phyloP scores from a whole-genome alignment of 371 early-diverging fungal genomes.

The Globomyces sp. region DNA sequence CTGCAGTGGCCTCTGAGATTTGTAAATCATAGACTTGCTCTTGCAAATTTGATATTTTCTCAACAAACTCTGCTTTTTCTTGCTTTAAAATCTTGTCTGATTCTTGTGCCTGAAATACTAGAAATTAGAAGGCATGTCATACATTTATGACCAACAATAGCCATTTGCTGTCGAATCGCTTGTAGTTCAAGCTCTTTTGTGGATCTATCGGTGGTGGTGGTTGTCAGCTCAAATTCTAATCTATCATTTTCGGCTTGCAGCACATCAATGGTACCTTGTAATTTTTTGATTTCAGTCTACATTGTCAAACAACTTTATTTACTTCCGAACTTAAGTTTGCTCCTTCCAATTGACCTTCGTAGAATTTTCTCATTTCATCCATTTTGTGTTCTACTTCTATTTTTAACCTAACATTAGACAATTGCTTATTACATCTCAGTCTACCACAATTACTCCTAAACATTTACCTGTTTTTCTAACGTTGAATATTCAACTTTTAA shows the following conservation, averaged over 20 bases:
- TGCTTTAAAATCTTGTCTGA: constrained; percentile 1
- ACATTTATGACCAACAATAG: not conserved
- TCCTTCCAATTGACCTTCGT: not conserved
- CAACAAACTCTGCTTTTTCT: not conserved
- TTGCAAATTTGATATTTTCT: not conserved
- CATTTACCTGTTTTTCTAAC: not conserved
- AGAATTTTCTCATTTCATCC: not conserved
- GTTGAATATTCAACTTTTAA: not conserved
- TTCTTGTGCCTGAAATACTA: not conserved
- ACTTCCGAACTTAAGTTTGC: constrained; percentile 1
- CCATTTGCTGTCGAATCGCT: constrained; percentile 8
- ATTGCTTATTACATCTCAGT: not conserved
- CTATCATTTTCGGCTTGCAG: constrained; percentile 6
- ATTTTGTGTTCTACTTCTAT: constrained; percentile 7
- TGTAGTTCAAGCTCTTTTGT: constrained; percentile 6
- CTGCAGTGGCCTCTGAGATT: not conserved
- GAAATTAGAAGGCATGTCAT: not conserved
- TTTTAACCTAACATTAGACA: not conserved
- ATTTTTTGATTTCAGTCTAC: not conserved
- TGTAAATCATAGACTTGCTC: no score
- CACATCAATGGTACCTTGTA: constrained; percentile 2
- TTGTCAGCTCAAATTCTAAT: not conserved
- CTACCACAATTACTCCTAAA: not conserved
- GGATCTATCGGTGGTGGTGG: not conserved
- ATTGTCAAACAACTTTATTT: not conserved